Base-by-base conservation (phyloP, 163 green algal genomes). In the Scenedesmus sp. region DNA sequence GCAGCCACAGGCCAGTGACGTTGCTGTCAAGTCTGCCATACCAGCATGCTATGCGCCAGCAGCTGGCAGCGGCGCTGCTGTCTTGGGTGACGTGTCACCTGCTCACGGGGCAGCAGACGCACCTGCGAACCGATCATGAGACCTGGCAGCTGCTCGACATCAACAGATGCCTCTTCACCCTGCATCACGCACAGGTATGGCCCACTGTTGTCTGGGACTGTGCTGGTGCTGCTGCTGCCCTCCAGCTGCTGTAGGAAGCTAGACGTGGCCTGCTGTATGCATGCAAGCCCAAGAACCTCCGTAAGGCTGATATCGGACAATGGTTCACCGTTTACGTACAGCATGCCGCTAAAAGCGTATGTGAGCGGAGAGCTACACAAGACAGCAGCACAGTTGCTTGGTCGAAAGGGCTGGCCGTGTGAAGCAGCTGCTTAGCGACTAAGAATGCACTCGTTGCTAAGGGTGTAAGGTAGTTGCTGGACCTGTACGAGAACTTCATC, bases 101-200 rank as follows among this genome's bases (percentile, higher is more conserved):
- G 23, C 66, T 34, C 66, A 76, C 6, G 2, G 2, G 16, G 16
- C 16, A 70, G 62, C 62, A 18, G 9, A 70, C 23, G 23, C 23
- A 79, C 70, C 70, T 79, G 55, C 1, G 82, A 70, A 6, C 82
- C 82, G 6, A 88, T 59, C 7, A 85, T 54, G 54, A 87, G 52
- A 23, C 86, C 86, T 54, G 86, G 86, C 1, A 74, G 67, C 12
- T 57, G 52, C 86, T 34, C 57, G 67, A 67, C 52, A 59, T 90
- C 67, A 7, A 91, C 13, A 23, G 54, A 15, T 4, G 88, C 88
- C 34, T 60, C 15, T 60, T 91, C 88, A 1, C 74, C 88, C 57
- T 91, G 88, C 20, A 91, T 54, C 15, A 91, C 13, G 56, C 88
- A 86, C 18, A 86, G 56, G 10, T 59, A 87, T 7, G 87, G 70